Evolutionary conservation across 139 green algal species (phyloP), one percentile per base, ranked within the genome.

Genomic region (Coelastrella sp.): DNA sequence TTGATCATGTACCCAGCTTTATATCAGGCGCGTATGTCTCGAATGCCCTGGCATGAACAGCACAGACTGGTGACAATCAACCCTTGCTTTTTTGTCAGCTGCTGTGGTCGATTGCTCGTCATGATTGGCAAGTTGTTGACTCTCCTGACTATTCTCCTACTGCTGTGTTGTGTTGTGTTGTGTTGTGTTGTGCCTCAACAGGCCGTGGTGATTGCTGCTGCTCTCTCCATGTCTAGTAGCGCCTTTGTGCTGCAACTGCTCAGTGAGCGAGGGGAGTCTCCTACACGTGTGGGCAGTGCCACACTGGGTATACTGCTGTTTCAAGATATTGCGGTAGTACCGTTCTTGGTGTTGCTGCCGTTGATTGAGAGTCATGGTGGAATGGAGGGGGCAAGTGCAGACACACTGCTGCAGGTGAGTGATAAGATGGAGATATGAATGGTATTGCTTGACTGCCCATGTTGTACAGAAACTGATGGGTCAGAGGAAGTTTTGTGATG

Each of bases 161-260:
- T n/a, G n/a, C n/a, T n/a, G n/a, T n/a, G n/a, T n/a, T n/a, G n/a
- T n/a, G n/a, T n/a, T n/a, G n/a, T n/a, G n/a, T n/a, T n/a, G n/a
- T n/a, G n/a, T n/a, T n/a, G n/a, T 21, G 17, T 7, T 34, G 3
- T 67, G 59, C 11, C 17, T 11, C n/a, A 13, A 25, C 59, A 57
- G 38, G 57, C 19, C 5, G 21, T 34, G 9, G 57, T 64, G 53
- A 30, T 64, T 64, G 96, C 91, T 13, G 94, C 92, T 0, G 96
- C 94, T 6, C 93, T 99, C 59, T 96, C 95, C 5, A 92, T 99
- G 50, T 97, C 93, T 3, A 94, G 87, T 53, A 96, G 91, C 48
- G 96, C 96, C 21, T 99, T 99, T 79, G 96, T 98, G 63, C 93
- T 99, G 83, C 97, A 99, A 94, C 93, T 99, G 66, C 90, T 99